Evolutionary conservation across 306 rosid species (phyloP).

Genomic region (Chamaecrista fasciculata): DNA sequence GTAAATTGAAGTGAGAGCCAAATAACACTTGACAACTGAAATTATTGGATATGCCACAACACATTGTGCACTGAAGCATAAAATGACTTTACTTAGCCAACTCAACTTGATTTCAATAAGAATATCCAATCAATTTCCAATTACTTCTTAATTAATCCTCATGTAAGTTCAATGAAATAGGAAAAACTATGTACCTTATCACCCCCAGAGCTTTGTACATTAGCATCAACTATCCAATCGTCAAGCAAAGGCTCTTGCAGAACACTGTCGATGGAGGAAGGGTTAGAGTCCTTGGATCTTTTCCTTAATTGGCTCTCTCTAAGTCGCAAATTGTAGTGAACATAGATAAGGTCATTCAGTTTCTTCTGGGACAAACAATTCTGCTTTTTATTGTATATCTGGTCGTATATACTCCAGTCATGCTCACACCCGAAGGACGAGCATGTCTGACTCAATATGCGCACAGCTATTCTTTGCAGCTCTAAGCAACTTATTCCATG

Average conservation of each 20-base stretch:
- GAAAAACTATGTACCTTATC: conserved; percentile 58
- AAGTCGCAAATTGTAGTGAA: conserved; percentile 85
- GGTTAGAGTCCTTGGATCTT: conserved; percentile 48
- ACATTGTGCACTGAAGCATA: conserved; percentile 10
- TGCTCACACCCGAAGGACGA: conserved; percentile 76
- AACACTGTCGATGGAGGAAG: conserved; percentile 51
- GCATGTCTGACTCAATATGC: conserved; percentile 92
- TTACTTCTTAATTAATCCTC: conserved; percentile 6
- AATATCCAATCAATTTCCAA: conserved; percentile 3
- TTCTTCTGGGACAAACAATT: conserved; percentile 72
- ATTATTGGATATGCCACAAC: background rate
- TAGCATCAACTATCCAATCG: conserved; percentile 75
- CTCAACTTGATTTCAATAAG: background rate
- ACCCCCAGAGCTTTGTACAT: conserved; percentile 42
- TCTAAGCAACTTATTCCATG: conserved; percentile 96
- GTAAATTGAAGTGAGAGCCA: conserved; percentile 9
- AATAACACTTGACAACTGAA: conserved; percentile 14
- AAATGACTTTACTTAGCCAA: conserved; percentile 10
- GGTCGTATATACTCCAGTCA: conserved; percentile 74
- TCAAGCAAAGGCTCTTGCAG: conserved; percentile 53
- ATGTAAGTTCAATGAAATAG: conserved; percentile 9
- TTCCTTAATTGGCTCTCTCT: conserved; percentile 79
- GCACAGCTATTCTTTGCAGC: conserved; percentile 85
- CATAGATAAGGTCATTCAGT: conserved; percentile 64
- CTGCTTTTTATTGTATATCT: conserved; percentile 51